phyloP scores from a whole-genome alignment of 106 monocot genomes.

The Phalaenopsis equestris region DNA sequence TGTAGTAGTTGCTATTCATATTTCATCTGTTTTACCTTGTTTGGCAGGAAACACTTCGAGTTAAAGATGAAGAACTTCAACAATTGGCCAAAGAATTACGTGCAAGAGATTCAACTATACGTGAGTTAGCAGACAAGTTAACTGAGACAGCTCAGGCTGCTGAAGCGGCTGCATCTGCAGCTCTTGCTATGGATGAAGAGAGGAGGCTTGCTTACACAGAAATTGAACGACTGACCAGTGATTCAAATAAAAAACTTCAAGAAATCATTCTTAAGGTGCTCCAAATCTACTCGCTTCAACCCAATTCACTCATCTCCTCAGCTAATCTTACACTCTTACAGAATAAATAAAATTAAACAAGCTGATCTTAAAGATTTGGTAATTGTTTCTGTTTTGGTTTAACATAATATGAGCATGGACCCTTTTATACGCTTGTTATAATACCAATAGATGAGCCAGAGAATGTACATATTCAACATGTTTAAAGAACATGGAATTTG shows the following conservation, averaged over 20 bases:
- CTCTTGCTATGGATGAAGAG: constrained; percentile 81
- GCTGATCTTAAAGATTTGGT: neutral
- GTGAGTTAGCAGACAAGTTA: constrained; percentile 80
- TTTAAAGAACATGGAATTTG: neutral
- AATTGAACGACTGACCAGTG: constrained; percentile 61
- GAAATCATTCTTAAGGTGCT: constrained; percentile 45
- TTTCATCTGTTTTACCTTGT: neutral
- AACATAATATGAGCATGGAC: neutral
- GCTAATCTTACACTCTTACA: neutral
- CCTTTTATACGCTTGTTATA: neutral
- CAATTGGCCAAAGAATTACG: constrained; percentile 68
- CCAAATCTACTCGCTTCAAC: neutral
- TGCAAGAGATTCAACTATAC: constrained; percentile 74
- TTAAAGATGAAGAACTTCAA: constrained; percentile 93
- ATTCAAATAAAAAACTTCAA: constrained; percentile 43
- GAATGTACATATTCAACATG: neutral
- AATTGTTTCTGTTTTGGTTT: neutral
- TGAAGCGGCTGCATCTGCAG: constrained; percentile 88
- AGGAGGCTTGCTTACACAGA: constrained; percentile 57
- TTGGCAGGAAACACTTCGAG: constrained; percentile 78
- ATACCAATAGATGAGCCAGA: neutral
- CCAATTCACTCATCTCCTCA: neutral
- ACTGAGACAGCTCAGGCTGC: constrained; percentile 89
- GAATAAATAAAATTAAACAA: neutral
- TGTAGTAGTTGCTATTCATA: neutral